Evolutionary conservation across 768 basidiomycete genomes (phyloP), one percentile per base, ranked within the genome.

Genomic region (Candolleomyces eurysporus): DNA sequence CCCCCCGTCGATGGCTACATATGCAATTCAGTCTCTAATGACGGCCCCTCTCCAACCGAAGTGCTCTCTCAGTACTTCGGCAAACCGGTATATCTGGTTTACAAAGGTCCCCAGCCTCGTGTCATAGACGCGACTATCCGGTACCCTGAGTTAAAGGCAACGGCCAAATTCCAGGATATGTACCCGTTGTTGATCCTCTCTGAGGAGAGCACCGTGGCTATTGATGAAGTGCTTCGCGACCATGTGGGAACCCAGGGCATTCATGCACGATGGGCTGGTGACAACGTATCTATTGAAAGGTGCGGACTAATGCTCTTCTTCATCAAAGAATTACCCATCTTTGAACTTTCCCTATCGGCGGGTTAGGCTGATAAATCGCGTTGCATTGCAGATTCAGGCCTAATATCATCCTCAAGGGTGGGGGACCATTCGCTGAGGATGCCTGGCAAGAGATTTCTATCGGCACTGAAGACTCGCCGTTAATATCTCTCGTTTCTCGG

Each of bases 351-450:
- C 40, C 46, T 14, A 42, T 42, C 16, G 30, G 21, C 32, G 39
- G 16, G n/a, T 31, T 22, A 31, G 48, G 36, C 48, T 57, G 45
- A 50, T 64, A 57, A 61, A 62, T 49, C 43, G 50, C 39, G 26
- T 14, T 19, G 36, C 36, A 36, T 58, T 46, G 21, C 65, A 91
- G 90, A 67, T 93, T 91, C 75, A 76, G 91, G 54, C 90, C 91
- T 0, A 93, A 92, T 67, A 85, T 93, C 55, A 81, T 92, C 7
- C 70, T 92, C 65, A 75, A 75, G 58, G 91, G 91, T 17, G 87
- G 82, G 2, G 80, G 79, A 4, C 83, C 90, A 5, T 93, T 90
- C 69, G 81, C 84, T 10, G 91, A 93, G 69, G 91, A 93, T 65
- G 70, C 76, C 42, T 85, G 89, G 82, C 82, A 84, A 61, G 84